Conservation (phyloP, 495 filamentous ascomycete genomes). For the Neurospora sp. region DNA sequence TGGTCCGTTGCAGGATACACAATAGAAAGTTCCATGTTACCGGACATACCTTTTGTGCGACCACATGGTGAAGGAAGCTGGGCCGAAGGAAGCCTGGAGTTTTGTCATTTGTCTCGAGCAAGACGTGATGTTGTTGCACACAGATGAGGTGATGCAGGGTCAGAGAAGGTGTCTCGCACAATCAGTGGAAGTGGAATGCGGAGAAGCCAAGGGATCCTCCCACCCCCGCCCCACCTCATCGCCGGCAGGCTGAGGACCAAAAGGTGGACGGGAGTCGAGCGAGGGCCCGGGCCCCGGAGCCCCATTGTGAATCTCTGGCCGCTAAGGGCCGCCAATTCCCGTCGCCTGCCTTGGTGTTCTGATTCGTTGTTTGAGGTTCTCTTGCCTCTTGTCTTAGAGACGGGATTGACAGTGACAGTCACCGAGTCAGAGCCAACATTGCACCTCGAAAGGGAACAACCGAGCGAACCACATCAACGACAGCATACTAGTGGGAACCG, state of each 20-base stretch:
- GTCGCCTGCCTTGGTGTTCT: neutral
- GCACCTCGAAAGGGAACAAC: neutral
- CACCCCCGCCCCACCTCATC: neutral
- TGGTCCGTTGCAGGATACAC: neutral
- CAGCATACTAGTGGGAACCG: neutral
- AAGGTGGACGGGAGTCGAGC: neutral
- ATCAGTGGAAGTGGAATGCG: neutral
- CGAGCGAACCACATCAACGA: neutral
- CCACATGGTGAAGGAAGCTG: neutral
- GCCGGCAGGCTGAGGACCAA: neutral
- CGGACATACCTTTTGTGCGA: neutral
- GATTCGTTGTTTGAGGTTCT: neutral
- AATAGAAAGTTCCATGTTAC: neutral
- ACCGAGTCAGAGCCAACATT: neutral
- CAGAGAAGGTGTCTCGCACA: neutral
- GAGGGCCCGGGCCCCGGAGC: neutral
- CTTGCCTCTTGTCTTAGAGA: neutral
- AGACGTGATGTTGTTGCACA: neutral
- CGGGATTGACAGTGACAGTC: neutral
- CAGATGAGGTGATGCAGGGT: neutral
- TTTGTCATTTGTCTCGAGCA: neutral
- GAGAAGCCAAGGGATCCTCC: neutral
- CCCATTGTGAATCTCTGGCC: neutral
- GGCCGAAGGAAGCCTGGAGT: neutral
- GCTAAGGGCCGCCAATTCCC: neutral